Base-by-base conservation (phyloP, 2,329 filamentous ascomycete genomes). In the Xylariaceae sp. region DNA sequence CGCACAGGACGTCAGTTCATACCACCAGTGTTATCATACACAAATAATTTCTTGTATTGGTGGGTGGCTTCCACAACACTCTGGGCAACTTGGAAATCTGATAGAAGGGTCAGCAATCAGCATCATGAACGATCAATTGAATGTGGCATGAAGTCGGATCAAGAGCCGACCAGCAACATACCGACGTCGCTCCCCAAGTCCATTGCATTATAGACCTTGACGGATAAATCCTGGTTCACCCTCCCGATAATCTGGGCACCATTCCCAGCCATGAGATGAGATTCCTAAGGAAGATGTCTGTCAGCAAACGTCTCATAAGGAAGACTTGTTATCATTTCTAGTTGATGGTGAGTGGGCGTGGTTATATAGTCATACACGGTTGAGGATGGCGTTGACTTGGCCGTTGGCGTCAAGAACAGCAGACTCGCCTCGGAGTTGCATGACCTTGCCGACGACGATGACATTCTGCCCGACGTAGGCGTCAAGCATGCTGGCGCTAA, bases 11-110 rank as follows among this genome's bases (percentile, higher is more conserved):
- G 66, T 70, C 68, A 70, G 63, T 68, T 66, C 65, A 67, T 64
- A 63, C 62, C 60, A 51, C 57, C 57, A 57, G 59, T 66, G 60
- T 61, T 76, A 51, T 82, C 80, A 66, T 88, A 91, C 34, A 74
- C 64, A 68, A 96, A 96, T 48, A 97, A 86, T 57, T 84, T 77
- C 66, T 87, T 88, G 68, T 90, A 83, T 47, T 85, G 81, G 72
- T 96, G 92, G 32, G 90, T 94, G 34, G 84, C 86, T 54, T 96
- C 88, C 15, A 96, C 92, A 2, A 96, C 87, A 0, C 86, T 83
- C 53, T 89, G 84, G 56, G 85, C 87, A 32, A 89, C 80, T 49
- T 78, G 79, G 71, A 88, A 89, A 72, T 96, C 91, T 92, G 61
- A 13, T 15, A 48, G 21, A 36, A 21, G 21, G 41, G 5, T 29